Evolutionary conservation across 1,284 basidiomycete species (phyloP), one percentile per base, ranked within the genome.

Genomic region (Grifola frondosa): DNA sequence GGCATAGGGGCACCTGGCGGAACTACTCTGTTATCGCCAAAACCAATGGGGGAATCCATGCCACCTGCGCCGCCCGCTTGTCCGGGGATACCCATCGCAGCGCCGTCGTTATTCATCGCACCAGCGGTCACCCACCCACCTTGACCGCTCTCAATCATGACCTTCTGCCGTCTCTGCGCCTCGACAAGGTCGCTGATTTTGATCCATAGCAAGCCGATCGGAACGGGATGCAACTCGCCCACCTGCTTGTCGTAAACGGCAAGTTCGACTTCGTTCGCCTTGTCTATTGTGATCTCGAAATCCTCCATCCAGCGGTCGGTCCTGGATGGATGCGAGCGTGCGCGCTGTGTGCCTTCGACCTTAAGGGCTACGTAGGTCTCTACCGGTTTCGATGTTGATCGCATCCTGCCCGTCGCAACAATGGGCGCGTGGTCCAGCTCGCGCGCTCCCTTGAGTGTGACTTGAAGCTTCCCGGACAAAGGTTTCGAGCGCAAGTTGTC

Each of bases 231-330:
- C 10, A 71, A 68, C 49, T 92, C 90, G 50, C 83, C 84, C 15
- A 83, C 81, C 55, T 91, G 84, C 57, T 92, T 92, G 69, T 99
- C 97, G 59, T 95, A 97, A 20, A 99, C 82, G 12, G 93, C 92
- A 36, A 99, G 85, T 68, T 99, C 97, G 42, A 98, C 90, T 75
- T 99, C 97, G 64, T 96, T 98, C 25, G 95, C 95, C 66, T 97
- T 98, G 71, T 98, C 96, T 37, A 99, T 91, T 1, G 88, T 80
- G 49, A 99, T 91, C 66, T 97, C 91, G 52, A 99, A 98, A 48
- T 93, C 90, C 67, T 99, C 96, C 64, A 93, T 91, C 97, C 97
- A 99, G 36, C 89, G 84, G 67, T 99, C 97, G 35, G 87, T 96
- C 50, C 94, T 84, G 16, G 92, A 88, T 6, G 92, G 88, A 60